phyloP scores from a whole-genome alignment of 768 basidiomycete genomes.

The Mycena galopus region DNA sequence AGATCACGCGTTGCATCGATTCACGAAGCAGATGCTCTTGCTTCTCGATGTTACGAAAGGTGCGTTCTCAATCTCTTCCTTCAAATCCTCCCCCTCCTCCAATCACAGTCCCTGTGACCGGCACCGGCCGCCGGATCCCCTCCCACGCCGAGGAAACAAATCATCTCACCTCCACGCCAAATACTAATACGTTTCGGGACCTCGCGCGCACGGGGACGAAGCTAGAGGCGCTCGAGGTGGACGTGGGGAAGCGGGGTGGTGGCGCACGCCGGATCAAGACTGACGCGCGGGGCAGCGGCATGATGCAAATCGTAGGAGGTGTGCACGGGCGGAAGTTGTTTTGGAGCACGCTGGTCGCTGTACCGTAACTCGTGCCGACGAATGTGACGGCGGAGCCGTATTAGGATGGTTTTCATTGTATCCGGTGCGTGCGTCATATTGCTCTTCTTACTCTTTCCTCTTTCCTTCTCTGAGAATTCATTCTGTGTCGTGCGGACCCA shows the following conservation, averaged over 20 bases:
- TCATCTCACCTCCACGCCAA: slow-evolving; percentile 10
- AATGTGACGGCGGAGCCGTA: slow-evolving; percentile 43
- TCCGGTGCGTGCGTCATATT: slow-evolving; percentile 41
- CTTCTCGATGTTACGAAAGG: slow-evolving; percentile 26
- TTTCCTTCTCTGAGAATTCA: too few species aligned
- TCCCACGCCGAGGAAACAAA: slow-evolving; percentile 25
- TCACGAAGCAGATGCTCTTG: slow-evolving; percentile 48
- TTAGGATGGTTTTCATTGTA: slow-evolving; percentile 43
- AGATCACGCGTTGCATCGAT: slow-evolving; percentile 60
- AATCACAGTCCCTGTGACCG: slow-evolving; percentile 16
- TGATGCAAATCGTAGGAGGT: slow-evolving; percentile 41
- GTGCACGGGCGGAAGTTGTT: slow-evolving; percentile 49
- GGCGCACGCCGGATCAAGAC: slow-evolving; percentile 17
- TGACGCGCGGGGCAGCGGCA: too few species aligned
- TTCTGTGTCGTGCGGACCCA: too few species aligned
- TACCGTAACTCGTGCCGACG: slow-evolving; percentile 40
- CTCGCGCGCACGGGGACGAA: neutral
- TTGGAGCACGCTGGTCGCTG: slow-evolving; percentile 35
- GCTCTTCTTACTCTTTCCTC: too few species aligned
- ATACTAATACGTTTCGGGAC: slow-evolving; percentile 12
- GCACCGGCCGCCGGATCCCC: slow-evolving; percentile 17
- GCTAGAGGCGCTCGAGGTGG: neutral
- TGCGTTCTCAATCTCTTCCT: slow-evolving; percentile 2
- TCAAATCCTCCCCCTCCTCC: too few species aligned
- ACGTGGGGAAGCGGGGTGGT: slow-evolving; percentile 18